phyloP scores from a whole-genome alignment of 768 basidiomycete genomes.

The Termitomyces sp. region DNA sequence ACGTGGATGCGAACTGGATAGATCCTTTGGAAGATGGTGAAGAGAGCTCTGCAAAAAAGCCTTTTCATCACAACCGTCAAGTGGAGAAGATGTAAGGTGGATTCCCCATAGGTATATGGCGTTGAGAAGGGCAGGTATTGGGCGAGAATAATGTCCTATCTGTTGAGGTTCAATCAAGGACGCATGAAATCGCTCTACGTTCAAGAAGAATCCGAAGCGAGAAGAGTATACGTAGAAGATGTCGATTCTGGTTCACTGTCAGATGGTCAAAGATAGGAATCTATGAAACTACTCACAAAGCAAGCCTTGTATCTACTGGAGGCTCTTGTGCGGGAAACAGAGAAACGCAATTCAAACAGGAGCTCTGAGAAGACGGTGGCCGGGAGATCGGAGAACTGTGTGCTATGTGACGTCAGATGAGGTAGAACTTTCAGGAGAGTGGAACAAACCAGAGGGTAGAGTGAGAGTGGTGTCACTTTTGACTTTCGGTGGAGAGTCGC shows the following conservation, averaged over 20 bases:
- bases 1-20: conserved; percentile 36
- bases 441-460: not conserved
- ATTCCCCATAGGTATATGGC: conserved; percentile 35
- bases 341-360: not conserved
- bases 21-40: conserved; percentile 30
- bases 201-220: conserved; percentile 52
- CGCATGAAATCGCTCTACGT: conserved; percentile 37
- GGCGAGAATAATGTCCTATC: conserved; percentile 26
- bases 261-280: not conserved
- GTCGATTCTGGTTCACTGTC: conserved; percentile 17
- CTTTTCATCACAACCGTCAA: conserved; percentile 24
- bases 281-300: conserved; percentile 5
- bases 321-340: conserved; percentile 4
- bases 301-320: conserved; percentile 11
- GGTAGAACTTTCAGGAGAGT: not conserved
- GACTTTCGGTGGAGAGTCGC: conserved; percentile 1
- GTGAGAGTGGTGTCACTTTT: not conserved
- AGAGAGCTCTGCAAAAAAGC: conserved; percentile 35
- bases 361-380: not conserved
- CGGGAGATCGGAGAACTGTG: not conserved
- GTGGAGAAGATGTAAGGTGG: conserved; percentile 23
- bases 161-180: conserved; percentile 25
- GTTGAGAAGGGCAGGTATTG: conserved; percentile 32
- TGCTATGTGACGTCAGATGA: not conserved
- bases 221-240: conserved; percentile 37